Conservation (phyloP, 2,329 filamentous ascomycete genomes). For the Teratosphaeria zuluensis region DNA sequence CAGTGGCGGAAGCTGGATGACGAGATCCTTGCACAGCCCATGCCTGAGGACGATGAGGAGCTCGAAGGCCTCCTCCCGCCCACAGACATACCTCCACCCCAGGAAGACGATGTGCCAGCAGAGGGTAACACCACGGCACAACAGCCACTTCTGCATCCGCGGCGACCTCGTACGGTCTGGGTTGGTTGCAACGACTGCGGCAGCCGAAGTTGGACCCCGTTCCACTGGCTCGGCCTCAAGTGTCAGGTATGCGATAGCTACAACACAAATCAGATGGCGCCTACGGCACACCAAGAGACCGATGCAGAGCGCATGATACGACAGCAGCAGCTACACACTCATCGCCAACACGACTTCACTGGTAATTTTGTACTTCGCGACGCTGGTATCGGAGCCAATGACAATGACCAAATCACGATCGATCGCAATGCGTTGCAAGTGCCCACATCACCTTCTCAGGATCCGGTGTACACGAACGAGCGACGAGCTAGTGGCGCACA, state of each 20-base stretch:
- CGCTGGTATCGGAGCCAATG: conserved; percentile 22
- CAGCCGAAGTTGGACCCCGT: conserved; percentile 73
- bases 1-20: conserved; percentile 87
- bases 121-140: background rate
- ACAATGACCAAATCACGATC: conserved; percentile 5
- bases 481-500: conserved; percentile 14
- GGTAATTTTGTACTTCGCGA: conserved; percentile 24
- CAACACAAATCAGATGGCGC: conserved; percentile 41
- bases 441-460: conserved; percentile 11
- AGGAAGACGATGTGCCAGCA: conserved; percentile 40
- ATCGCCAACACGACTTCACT: conserved; percentile 26
- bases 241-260: conserved; percentile 55
- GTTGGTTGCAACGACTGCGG: conserved; percentile 94
- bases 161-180: conserved; percentile 47
- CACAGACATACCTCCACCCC: background rate
- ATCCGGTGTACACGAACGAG: conserved; percentile 4
- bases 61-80: conserved; percentile 18
- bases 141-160: conserved; percentile 1
- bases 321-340: conserved; percentile 19
- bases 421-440: conserved; percentile 11
- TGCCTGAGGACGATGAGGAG: conserved; percentile 51
- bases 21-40: conserved; percentile 79
- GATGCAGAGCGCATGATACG: conserved; percentile 24
- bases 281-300: conserved; percentile 29
- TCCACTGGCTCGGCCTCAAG: conserved; percentile 91